Percentiles rank a stretch among this genome's conserved stretches.
Conservation (phyloP, 306 rosid genomes). For the Cucurbita maxima region DNA sequence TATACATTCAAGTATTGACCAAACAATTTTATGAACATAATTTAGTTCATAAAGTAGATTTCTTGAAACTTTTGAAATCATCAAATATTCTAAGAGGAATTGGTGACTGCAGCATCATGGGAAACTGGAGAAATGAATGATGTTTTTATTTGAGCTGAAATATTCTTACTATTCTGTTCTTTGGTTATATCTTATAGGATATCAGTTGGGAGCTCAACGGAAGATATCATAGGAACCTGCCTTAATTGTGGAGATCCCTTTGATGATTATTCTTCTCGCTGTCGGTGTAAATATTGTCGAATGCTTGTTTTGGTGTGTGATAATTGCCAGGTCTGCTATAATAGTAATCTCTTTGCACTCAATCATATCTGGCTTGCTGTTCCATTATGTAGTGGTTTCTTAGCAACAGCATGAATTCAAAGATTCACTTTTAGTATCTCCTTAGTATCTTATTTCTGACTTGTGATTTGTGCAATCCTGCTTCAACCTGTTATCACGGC, state of each 20-base stretch:
- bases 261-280: conserved; percentile 83
- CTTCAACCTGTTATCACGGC: conserved; percentile 11
- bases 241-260: conserved; percentile 47
- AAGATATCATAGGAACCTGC: conserved; percentile 46
- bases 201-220: conserved; percentile 76
- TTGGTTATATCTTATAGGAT: conserved; percentile 33
- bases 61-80: background rate
- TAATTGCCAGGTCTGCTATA: conserved; percentile 56
- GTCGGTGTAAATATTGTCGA: conserved; percentile 64
- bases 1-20: background rate
- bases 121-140: background rate
- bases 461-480: background rate
- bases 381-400: background rate
- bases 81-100: background rate
- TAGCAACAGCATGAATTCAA: background rate
- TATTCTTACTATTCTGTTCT: conserved; percentile 5
- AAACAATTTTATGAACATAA: background rate
- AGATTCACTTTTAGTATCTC: background rate
- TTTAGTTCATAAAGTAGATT: background rate
- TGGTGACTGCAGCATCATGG: background rate
- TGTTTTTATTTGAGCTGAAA: conserved; percentile 8
- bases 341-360: background rate
- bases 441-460: background rate
- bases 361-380: background rate
- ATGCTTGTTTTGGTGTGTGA: conserved; percentile 77